Base-by-base conservation (phyloP, 1,284 basidiomycete species). In the Acaromyces ingoldii region DNA sequence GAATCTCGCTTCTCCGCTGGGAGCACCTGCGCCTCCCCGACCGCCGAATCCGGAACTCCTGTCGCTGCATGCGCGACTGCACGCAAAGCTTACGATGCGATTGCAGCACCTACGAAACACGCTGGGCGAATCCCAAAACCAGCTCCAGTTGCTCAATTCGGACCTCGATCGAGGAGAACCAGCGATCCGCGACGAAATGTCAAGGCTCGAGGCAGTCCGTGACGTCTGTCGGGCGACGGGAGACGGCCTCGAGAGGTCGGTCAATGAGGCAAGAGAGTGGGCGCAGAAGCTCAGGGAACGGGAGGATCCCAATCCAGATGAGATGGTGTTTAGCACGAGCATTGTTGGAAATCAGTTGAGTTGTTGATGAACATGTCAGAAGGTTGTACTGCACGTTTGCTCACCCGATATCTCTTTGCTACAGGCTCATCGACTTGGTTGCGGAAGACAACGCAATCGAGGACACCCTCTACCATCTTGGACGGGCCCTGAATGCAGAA, bases 391-490 rank as follows among this genome's bases (percentile, higher is more conserved):
- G 6, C 6, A 28, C 19, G 22, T 4, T 15, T 17, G n/a, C 49
- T 44, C 11, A n/a, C 46, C 6, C 30, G 9, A 5, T 36, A 28
- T 9, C 26, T 26, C 11, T n/a, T 30, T 11, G n/a, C 22, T 33
- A 2, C 72, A 96, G 92, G 76, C 79, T 98, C 22, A 84, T 97
- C 62, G 89, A 95, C 73, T 81, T 98, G 21, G 86, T 96, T 6
- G 91, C 95, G n/a, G 95, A 98, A 76, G 95, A 98, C 76, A 91
- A 92, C 66, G 91, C 93, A 0, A 90, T 98, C 67, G 91, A 96
- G 76, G 95, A 98, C 77, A 93, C 93, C 24, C 87, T 97, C 56
- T 98, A 97, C 78, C 92, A 98, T 75, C 82, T 99, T 47, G 90
- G 92, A 53, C 83, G 92, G 53, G 93, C 91, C 2, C 80, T 99